A percentile compares a stretch with the other conserved stretches of the same genome.
Evolutionary conservation across 2,329 filamentous ascomycete species (phyloP).

Genomic region (Sclerotinia subarctica): DNA sequence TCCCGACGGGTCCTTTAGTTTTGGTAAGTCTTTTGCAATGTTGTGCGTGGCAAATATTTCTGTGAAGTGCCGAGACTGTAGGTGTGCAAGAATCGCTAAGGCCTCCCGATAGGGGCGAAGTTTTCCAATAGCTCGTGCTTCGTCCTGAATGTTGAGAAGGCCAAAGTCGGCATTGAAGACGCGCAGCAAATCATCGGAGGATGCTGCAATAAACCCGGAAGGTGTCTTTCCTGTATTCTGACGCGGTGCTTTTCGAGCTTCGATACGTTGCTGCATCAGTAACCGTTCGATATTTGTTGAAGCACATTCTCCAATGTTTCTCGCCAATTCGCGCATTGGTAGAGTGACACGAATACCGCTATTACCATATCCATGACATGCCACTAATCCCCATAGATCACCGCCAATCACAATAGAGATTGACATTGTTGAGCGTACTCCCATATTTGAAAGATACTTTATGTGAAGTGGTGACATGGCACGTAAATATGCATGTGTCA

Average conservation of each 20-base stretch:
- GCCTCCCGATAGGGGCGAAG: conserved; percentile 79
- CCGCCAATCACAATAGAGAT: conserved; percentile 85
- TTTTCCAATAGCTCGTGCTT: conserved; percentile 79
- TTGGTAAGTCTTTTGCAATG: conserved; percentile 71
- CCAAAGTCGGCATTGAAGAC: conserved; percentile 44
- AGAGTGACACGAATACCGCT: conserved; percentile 51
- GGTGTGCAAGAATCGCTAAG: conserved; percentile 78
- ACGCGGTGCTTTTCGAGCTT: conserved; percentile 24
- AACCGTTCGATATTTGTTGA: conserved; percentile 39
- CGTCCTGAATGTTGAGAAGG: conserved; percentile 81
- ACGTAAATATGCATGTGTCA: conserved; percentile 68
- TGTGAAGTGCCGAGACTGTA: conserved; percentile 70
- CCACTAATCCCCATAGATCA: conserved; percentile 83
- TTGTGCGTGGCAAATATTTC: conserved; percentile 78
- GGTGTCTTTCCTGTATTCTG: conserved; percentile 21
- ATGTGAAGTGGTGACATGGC: conserved; percentile 90
- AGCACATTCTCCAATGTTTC: conserved; percentile 56
- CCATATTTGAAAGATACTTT: conserved; percentile 86
- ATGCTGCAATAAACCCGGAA: conserved; percentile 27
- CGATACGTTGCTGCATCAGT: conserved; percentile 22
- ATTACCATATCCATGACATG: conserved; percentile 76
- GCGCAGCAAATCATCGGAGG: conserved; percentile 26
- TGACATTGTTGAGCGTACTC: conserved; percentile 87
- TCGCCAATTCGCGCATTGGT: conserved; percentile 69
- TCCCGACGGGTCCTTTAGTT: conserved; percentile 73